Base-by-base conservation (phyloP, 106 monocot genomes). In the Dendrobium nobile region DNA sequence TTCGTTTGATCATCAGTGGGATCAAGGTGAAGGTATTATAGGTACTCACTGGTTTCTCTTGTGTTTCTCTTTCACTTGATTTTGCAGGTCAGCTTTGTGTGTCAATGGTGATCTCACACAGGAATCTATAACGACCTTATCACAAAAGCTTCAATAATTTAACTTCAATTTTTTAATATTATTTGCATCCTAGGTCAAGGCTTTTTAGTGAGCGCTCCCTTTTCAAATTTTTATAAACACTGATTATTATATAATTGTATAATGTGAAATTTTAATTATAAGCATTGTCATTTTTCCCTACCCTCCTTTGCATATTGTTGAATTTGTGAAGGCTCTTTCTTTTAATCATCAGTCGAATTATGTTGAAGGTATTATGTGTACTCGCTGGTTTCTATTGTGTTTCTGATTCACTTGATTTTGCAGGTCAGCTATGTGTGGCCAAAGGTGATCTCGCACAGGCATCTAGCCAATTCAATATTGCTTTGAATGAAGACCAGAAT, bases 341-440 rank as follows among this genome's bases (percentile, higher is more conserved):
- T 74, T 43, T 74, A 8, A 28, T 33, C 3, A 74, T 74, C 24
- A 10, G 16, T 13, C 13, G 11, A 20, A 18, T 61, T 26, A 84
- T 47, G 65, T 33, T 79, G 70, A 22, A 26, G 26, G 70, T 33
- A 70, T 33, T 33, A 41, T 11, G 55, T 19, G 65, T 40, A 58
- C 70, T 24, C 4, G 43, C 45, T 0, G 15, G 13, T 84, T 78
- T 20, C 16, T 72, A 20, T 20, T 45, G 2, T 84, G 61, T 80
- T 18, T 81, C 27, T 81, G 9, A 78, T 73, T 76, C 20, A 80
- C 79, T 20, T 73, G 75, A 16, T 77, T 64, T 33, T 86, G 10
- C 88, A 99, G 98, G 95, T 85, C 95, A 91, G 51, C 92, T 99
- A 83, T 95, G 80, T 79, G 82, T 99, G 45, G 92, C 85, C 31